Conservation (phyloP, 345 rosid genomes). For the Melaleuca alternifolia region DNA sequence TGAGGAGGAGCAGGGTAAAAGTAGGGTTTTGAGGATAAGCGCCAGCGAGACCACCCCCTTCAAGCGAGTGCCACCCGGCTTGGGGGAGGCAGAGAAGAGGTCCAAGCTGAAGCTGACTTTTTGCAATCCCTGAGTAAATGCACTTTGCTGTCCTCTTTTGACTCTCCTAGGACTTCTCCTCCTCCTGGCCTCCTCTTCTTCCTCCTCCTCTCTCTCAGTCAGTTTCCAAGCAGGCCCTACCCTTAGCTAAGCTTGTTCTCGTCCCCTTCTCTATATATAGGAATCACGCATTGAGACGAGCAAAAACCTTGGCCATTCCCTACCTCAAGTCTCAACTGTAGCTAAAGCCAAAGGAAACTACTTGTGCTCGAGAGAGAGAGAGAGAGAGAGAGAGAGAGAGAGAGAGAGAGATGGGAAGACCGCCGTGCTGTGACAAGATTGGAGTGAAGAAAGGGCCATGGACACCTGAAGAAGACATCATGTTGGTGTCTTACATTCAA, state of each 20-base stretch:
- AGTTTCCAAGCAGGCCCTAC: background rate
- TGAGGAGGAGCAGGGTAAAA: background rate
- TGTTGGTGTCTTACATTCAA: conserved; percentile 32
- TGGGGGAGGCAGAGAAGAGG: background rate
- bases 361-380: background rate
- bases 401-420: conserved; percentile 27
- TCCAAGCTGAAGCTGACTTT: background rate
- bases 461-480: conserved; percentile 52
- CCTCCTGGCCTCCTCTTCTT: background rate
- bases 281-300: background rate
- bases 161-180: background rate
- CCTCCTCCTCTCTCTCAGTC: background rate
- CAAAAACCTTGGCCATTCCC: background rate
- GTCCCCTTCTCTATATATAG: background rate
- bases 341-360: background rate
- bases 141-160: background rate
- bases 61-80: background rate
- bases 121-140: background rate
- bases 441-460: conserved; percentile 48
- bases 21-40: background rate
- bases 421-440: conserved; percentile 36
- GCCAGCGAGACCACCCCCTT: background rate
- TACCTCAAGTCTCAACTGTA: background rate
- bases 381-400: background rate
- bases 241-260: background rate